Percentiles rank a stretch among this genome's conserved stretches.
phyloP scores from a whole-genome alignment of 345 rosid genomes.

The Eucalyptus urophylla region DNA sequence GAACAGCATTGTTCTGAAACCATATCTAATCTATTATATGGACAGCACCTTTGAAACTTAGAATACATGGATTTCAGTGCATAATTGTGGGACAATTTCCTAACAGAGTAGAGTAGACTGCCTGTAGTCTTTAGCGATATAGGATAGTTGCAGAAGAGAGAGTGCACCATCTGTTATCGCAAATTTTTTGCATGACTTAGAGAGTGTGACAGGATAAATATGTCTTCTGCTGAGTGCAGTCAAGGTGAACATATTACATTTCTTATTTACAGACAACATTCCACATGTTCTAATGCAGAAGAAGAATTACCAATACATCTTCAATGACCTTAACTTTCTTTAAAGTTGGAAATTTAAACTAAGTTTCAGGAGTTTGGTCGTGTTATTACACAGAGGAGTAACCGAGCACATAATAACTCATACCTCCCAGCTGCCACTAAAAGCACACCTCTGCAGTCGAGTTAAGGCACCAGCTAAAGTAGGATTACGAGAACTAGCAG shows the following conservation, averaged over 20 bases:
- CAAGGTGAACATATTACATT: neutral
- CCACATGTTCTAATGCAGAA: neutral
- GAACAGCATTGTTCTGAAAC: neutral
- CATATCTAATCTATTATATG: neutral
- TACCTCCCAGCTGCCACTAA: conserved; percentile 99
- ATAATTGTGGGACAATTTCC: neutral
- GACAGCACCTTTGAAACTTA: neutral
- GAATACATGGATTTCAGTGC: neutral
- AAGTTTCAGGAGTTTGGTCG: neutral
- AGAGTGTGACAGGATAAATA: neutral
- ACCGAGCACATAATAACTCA: neutral
- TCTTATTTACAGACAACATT: neutral
- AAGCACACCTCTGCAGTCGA: conserved; percentile 98
- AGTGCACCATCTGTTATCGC: neutral
- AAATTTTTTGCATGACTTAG: neutral
- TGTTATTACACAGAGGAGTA: neutral
- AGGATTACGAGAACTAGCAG: conserved; percentile 98
- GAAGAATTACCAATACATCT: neutral
- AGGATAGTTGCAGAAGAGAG: neutral
- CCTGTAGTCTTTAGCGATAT: neutral
- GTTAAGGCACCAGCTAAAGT: conserved; percentile 97
- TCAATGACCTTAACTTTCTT: neutral
- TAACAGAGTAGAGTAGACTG: neutral
- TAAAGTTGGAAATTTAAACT: neutral
- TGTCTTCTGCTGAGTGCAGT: neutral